Percentiles rank a stretch among this genome's conserved stretches.
These are phyloP conservation scores for Parachaetomium inaequale DNA, from an alignment of 495 filamentous ascomycete genomes.

Conservation along the genomic window DNA sequence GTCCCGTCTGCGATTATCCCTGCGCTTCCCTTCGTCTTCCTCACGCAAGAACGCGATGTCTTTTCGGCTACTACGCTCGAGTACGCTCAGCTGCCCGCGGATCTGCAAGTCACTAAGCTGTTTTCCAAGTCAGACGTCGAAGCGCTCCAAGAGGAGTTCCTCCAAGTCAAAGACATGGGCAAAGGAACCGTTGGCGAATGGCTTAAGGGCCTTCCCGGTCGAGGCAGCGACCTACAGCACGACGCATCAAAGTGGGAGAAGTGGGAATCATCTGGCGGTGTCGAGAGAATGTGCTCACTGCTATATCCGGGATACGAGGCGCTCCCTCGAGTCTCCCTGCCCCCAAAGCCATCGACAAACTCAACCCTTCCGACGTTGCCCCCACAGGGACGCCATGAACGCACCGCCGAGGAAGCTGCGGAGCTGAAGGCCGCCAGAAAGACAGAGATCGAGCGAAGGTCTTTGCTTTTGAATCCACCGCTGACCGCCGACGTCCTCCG, in stretches of 20 bases:
- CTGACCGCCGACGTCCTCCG: slow-evolving; percentile 54
- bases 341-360: neutral
- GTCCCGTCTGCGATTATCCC: slow-evolving; percentile 55
- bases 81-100: slow-evolving; percentile 41
- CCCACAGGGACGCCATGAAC: slow-evolving; percentile 30
- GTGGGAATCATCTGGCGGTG: slow-evolving; percentile 55
- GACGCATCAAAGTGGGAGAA: slow-evolving; percentile 67
- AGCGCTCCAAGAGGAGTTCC: slow-evolving; percentile 52
- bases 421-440: slow-evolving; percentile 57
- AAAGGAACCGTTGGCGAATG: slow-evolving; percentile 64
- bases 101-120: slow-evolving; percentile 54
- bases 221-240: slow-evolving; percentile 53
- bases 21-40: slow-evolving; percentile 61
- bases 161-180: slow-evolving; percentile 56
- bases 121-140: slow-evolving; percentile 58
- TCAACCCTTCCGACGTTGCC: neutral
- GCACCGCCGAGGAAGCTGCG: slow-evolving; percentile 44
- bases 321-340: neutral
- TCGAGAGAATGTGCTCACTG: slow-evolving; percentile 37
- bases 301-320: slow-evolving; percentile 27
- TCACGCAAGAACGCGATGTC: slow-evolving; percentile 55
- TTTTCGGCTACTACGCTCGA: slow-evolving; percentile 52
- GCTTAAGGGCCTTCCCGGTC: slow-evolving; percentile 63
- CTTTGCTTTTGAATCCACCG: slow-evolving; percentile 58
- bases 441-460: slow-evolving; percentile 65